Evolutionary conservation across 106 monocot species (phyloP), one percentile per base, ranked within the genome.

Genomic region (Allium fistulosum): DNA sequence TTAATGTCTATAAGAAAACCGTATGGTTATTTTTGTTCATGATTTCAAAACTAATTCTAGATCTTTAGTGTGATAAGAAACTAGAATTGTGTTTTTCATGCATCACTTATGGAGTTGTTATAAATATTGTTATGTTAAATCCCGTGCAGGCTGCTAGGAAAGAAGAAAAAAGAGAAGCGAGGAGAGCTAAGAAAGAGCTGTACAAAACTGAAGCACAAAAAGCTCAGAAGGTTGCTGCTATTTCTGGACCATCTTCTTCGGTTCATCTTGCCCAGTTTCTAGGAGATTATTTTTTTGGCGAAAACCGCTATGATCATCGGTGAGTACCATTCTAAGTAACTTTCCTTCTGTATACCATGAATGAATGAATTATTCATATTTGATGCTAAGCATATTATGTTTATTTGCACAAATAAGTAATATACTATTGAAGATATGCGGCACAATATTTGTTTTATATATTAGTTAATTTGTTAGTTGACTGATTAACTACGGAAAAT

Each of bases 221-320:
- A 64, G 97, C 97, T 69, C 97, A 92, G 51, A 92, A 83, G 50
- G 77, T 79, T 71, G 92, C 77, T 77, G 88, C 97, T 51, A 66
- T 86, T 68, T 57, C 92, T 10, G 89, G 92, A 58, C 92, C 97
- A 71, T 82, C 92, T 77, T 84, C 97, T 10, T n/a, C n/a, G n/a
- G 65, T 97, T 28, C 92, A 82, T 64, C 86, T 96, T 65, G 80
- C 82, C 84, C 92, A 80, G 85, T 68, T 61, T 58, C 53, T 12
- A 60, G 52, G 45, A 53, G 48, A 60, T 22, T n/a, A 51, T 51
- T 28, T 51, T n/a, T 70, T 45, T 7, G 37, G 37, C 37, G 0
- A 5, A 37, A 37, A 37, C 37, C 37, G 2, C 1, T 37, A 37
- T 1, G 0, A 2, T 37, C 1, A 37, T 37, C 1, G 1, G 4